Conservation (phyloP, 768 basidiomycete species). For the Hysterangium stoloniferum region DNA sequence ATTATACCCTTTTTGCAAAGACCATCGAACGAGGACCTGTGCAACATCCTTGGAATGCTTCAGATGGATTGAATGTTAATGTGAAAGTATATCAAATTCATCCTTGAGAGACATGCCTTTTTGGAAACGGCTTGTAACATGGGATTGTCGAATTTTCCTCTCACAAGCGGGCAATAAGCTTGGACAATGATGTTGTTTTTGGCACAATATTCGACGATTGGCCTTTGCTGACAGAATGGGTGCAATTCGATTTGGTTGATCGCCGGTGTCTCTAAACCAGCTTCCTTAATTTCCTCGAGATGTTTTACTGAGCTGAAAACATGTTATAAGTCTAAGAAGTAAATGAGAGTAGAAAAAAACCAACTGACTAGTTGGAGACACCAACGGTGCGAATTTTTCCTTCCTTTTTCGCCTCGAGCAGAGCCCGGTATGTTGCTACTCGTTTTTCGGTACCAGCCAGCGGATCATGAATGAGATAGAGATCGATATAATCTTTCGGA, state of each 20-base stretch:
- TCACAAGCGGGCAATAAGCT: conserved; percentile 72
- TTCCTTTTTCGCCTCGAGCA: conserved; percentile 49
- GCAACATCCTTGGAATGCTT: conserved; percentile 58
- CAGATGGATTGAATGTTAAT: not conserved
- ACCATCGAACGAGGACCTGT: conserved; percentile 86
- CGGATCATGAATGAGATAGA: conserved; percentile 76
- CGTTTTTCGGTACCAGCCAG: conserved; percentile 54
- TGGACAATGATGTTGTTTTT: conserved; percentile 53
- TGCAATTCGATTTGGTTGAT: conserved; percentile 86
- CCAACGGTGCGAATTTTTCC: conserved; percentile 71
- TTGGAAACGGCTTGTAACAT: conserved; percentile 45
- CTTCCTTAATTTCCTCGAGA: conserved; percentile 61
- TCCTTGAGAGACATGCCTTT: too few relatives aligned
- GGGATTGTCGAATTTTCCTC: conserved; percentile 41
- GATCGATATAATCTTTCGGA: conserved; percentile 51
- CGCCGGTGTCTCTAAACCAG: conserved; percentile 55
- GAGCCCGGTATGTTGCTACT: conserved; percentile 63
- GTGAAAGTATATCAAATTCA: too few relatives aligned
- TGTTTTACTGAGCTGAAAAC: conserved; percentile 57
- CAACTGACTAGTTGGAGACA: conserved; percentile 73
- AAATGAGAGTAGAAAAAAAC: conserved; percentile 1
- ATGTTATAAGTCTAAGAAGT: not conserved
- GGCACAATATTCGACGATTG: conserved; percentile 69
- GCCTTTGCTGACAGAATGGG: conserved; percentile 73
- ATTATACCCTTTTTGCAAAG: conserved; percentile 70